phyloP scores from a whole-genome alignment of 345 rosid genomes.

The Moricandia moricandioides region DNA sequence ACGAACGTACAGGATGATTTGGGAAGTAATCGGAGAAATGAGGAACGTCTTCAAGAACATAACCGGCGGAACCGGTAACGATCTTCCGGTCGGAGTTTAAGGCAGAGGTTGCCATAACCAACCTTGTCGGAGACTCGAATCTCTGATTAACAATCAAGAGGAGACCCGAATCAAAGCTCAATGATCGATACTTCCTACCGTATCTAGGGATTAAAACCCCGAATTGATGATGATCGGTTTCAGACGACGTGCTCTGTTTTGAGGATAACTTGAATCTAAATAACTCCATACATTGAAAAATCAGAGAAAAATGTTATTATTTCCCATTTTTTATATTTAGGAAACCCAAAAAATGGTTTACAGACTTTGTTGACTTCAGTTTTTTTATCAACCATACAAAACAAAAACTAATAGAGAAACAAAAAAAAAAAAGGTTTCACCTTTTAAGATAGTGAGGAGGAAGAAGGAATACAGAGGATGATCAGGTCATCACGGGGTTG shows the following conservation, averaged over 20 bases:
- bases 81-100: conserved; percentile 41
- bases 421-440: not conserved
- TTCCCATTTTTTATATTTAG: conserved; percentile 5
- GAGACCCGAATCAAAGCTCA: conserved; percentile 41
- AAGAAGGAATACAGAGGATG: conserved; percentile 13
- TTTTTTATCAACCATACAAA: not conserved
- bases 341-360: not conserved
- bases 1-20: conserved; percentile 55
- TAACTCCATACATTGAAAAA: conserved; percentile 28
- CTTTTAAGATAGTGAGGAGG: conserved; percentile 18
- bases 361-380: conserved; percentile 33
- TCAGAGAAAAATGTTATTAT: conserved; percentile 7
- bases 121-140: conserved; percentile 25
- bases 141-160: conserved; percentile 32
- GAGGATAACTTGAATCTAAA: conserved; percentile 28
- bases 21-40: conserved; percentile 76
- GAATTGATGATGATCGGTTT: conserved; percentile 23
- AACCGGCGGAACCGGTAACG: conserved; percentile 45
- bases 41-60: conserved; percentile 65
- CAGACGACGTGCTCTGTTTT: conserved; percentile 3
- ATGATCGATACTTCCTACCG: conserved; percentile 32
- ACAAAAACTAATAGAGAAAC: not conserved
- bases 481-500: conserved; percentile 23
- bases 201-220: conserved; percentile 23
- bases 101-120: conserved; percentile 32